These are phyloP conservation scores for Colletotrichum spaethianum DNA, from an alignment of 2,329 filamentous ascomycete species.

Conservation along the genomic window DNA sequence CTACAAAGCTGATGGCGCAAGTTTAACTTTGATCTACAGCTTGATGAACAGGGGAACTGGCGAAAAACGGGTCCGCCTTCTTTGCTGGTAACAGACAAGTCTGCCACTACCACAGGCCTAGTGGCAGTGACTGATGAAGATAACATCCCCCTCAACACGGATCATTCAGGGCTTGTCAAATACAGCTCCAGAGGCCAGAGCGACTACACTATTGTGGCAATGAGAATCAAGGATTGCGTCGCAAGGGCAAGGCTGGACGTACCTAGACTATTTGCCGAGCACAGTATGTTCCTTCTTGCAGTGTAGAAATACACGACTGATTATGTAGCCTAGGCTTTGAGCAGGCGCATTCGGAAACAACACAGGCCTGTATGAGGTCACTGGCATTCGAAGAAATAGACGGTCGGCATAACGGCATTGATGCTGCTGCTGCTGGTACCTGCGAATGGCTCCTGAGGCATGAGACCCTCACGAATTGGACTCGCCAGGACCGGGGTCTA, in stretches of 20 bases:
- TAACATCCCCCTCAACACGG: constrained; percentile 39
- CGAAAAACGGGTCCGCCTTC: constrained; percentile 38
- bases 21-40: not conserved
- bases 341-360: not conserved
- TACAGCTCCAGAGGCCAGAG: constrained; percentile 16
- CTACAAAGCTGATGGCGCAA: not conserved
- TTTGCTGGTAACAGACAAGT: constrained; percentile 46
- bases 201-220: constrained; percentile 7
- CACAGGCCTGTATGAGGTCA: not conserved
- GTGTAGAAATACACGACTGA: not conserved
- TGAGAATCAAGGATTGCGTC: not conserved
- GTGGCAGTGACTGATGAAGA: constrained; percentile 35
- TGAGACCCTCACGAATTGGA: not conserved
- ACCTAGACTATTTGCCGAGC: not conserved
- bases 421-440: not conserved
- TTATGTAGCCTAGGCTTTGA: not conserved
- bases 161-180: constrained; percentile 47
- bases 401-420: not conserved
- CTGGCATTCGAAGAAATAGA: not conserved
- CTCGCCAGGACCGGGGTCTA: not conserved
- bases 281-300: not conserved
- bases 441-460: not conserved
- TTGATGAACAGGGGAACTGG: constrained; percentile 1
- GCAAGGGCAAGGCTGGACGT: not conserved
- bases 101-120: constrained; percentile 42